These are phyloP conservation scores for Trichoderma hamatum DNA, from an alignment of 2,329 filamentous ascomycete genomes.

Conservation along the genomic window DNA sequence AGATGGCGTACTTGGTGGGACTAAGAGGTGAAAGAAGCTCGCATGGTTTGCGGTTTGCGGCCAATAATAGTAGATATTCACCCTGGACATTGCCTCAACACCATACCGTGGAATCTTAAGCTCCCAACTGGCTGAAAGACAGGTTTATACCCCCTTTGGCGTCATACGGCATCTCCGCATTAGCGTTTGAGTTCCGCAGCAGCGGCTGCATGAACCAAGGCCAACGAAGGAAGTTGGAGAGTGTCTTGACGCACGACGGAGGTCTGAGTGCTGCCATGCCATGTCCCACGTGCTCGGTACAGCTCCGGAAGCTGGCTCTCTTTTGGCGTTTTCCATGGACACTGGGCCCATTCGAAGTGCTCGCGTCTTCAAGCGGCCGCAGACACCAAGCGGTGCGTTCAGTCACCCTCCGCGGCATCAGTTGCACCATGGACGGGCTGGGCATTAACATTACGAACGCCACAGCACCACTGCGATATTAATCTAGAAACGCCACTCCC, in stretches of 20 bases:
- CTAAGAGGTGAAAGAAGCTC: background rate
- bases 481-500: background rate
- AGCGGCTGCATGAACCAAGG: slow-evolving; percentile 21
- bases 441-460: background rate
- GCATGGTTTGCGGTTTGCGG: background rate
- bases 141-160: slow-evolving; percentile 13
- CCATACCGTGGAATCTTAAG: background rate
- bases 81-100: background rate
- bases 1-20: background rate
- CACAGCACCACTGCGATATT: background rate
- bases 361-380: background rate
- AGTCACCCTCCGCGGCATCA: background rate
- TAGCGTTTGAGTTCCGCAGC: slow-evolving; percentile 13
- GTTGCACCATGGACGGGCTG: background rate
- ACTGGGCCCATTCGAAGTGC: background rate
- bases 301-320: background rate
- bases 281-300: slow-evolving; percentile 20
- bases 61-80: background rate
- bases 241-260: background rate
- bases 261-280: background rate
- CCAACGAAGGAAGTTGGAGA: background rate
- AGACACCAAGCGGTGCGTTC: background rate
- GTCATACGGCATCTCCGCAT: background rate
- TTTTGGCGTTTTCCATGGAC: background rate
- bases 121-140: background rate